Base-by-base conservation (phyloP, 78 protist species). In the Isochrysis galbana region DNA sequence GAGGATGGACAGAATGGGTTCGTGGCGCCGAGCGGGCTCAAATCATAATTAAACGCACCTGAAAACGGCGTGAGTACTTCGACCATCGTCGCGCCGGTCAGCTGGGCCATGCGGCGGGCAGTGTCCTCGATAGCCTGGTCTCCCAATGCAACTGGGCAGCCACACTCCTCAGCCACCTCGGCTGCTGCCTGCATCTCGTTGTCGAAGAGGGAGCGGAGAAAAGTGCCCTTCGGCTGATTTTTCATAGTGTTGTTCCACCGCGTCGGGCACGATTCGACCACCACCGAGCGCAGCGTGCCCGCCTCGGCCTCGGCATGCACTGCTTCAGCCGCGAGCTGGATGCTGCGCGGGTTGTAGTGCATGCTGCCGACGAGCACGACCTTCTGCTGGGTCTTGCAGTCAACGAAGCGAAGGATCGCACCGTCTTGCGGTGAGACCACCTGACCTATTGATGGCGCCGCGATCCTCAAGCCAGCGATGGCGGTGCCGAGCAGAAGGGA, bases 111-210 rank as follows among this genome's bases (percentile, higher is more conserved):
- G 44, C 82, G 82, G 32, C 82, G 82, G 42, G 46, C 82, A 2
- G 82, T 72, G n/a, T 36, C 42, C 82, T 72, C 82, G 82, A 72
- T 72, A 4, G 82, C 5, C 19, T 72, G 82, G 82, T 72, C 82
- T 38, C 14, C 82, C 14, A 72, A 42, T 25, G 7, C 82, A 17
- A 72, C 4, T 2, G 4, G 4, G n/a, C 5, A 5, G 2, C 42
- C 42, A 5, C 4, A 72, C 42, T 5, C 82, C 42, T 72, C 42
- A 42, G n/a, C 82, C 17, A 22, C 82, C 82, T 72, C 82, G 26
- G 82, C 82, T 19, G 82, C 82, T 5, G 36, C 82, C 42, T 72
- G 82, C 82, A 72, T 72, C 42, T 72, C 82, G 82, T 72, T 72
- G 42, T 72, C 36, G 82, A 38, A 72, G 42, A 72, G 36, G 46